Conservation (phyloP, 306 rosid genomes). For the Urtica urens region DNA sequence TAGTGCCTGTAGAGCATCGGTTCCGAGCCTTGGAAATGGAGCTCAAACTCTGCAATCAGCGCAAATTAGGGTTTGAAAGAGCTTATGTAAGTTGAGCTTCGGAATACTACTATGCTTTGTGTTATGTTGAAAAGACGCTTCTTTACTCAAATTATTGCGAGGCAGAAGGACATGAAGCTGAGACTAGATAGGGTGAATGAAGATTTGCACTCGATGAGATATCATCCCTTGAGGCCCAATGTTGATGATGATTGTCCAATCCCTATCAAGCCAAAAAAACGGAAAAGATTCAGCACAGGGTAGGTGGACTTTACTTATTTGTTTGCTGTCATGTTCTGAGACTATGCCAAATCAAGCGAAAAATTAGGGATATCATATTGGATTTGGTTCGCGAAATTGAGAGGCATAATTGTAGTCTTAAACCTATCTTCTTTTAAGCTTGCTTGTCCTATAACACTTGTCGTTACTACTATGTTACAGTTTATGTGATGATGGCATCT, state of each 20-base stretch:
- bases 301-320: no score
- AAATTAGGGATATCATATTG: no score
- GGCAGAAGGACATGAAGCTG: conserved; percentile 47
- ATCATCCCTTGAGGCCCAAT: conserved; percentile 51
- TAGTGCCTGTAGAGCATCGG: conserved; percentile 46
- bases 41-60: conserved; percentile 46
- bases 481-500: no score
- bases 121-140: neutral
- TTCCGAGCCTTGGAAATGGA: conserved; percentile 44
- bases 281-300: conserved; percentile 32
- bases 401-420: no score
- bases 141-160: conserved; percentile 5
- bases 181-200: conserved; percentile 49
- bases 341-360: no score
- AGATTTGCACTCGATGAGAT: conserved; percentile 45
- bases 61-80: conserved; percentile 39
- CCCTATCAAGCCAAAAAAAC: conserved; percentile 30
- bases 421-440: no score
- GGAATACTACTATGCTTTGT: neutral
- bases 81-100: conserved; percentile 51
- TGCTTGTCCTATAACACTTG: no score
- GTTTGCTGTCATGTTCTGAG: no score
- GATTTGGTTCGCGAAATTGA: no score
- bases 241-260: conserved; percentile 9
- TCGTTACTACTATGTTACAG: no score